Base-by-base conservation (phyloP, 1,284 basidiomycete species). In the Ustanciosporium gigantosporum region DNA sequence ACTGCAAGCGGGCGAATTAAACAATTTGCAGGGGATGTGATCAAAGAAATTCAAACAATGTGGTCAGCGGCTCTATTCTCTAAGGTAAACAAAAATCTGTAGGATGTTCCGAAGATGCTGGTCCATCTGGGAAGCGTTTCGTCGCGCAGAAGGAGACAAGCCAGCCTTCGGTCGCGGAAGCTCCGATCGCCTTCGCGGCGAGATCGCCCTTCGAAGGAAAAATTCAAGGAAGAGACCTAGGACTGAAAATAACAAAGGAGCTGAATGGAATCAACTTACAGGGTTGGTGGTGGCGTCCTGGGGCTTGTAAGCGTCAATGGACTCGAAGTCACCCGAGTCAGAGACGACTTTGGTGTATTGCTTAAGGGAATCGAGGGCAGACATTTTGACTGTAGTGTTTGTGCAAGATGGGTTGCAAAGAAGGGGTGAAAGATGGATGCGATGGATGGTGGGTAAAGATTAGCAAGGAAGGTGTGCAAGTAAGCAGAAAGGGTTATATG, bases 271-370 rank as follows among this genome's bases (percentile, higher is more conserved):
- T 16, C 11, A 41, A 68, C 68, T 62, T 50, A 70, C 68, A 45
- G 73, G 74, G 66, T 76, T 76, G 48, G 75, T 77, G 47, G 75
- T 77, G 27, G 75, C 75, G 58, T 77, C 75, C 57, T 76, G 73
- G 41, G 75, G 75, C 75, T 77, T 77, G 74, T 77, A 77, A 19
- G 52, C 66, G 42, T 66, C 66, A 55, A 77, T 75, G 39, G 68
- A 70, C 61, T 75, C 73, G 41, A 77, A 77, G 65, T 75, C 74
- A 44, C 74, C 74, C 41, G 74, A 75, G 70, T 77, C 74, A 24
- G 74, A 74, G 40, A 77, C 74, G 46, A 77, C 74, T 38, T 59
- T 60, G 41, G 71, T 70, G 72, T 62, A 71, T 46, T 77, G 68
- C 70, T 77, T 77, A 34, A 77, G 67, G 16, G 70, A 43, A 59